Conservation (phyloP, 106 monocot species). For the Ottelia alismoides region DNA sequence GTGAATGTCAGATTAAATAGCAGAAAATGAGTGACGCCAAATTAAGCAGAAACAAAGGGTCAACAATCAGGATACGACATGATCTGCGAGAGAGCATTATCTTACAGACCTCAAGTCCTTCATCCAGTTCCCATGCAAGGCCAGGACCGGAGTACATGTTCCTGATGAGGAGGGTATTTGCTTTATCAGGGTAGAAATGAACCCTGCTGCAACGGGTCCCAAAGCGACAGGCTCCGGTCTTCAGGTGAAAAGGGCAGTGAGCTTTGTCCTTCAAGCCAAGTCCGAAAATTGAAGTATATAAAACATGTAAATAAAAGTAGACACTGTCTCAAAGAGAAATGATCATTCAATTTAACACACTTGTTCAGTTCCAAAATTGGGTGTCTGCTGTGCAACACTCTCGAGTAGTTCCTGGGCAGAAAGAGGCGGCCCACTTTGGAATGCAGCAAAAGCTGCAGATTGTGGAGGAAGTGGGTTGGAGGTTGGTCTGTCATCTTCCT, state of each 20-base stretch:
- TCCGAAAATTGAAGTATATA: too few relatives aligned
- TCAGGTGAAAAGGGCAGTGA: constrained; percentile 95
- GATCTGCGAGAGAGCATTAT: constrained; percentile 34
- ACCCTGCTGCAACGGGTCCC: constrained; percentile 73
- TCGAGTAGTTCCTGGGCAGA: constrained; percentile 66
- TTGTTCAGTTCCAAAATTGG: constrained; percentile 98
- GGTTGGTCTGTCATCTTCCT: constrained; percentile 86
- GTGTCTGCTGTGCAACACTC: constrained; percentile 66
- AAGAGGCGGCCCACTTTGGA: constrained; percentile 13
- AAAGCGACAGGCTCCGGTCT: constrained; percentile 94
- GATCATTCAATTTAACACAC: constrained; percentile 14
- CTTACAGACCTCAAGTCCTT: constrained; percentile 99
- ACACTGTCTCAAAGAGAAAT: too few relatives aligned
- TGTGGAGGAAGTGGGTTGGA: constrained; percentile 95
- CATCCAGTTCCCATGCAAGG: constrained; percentile 93
- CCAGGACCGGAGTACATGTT: constrained; percentile 97
- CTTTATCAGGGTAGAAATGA: constrained; percentile 96
- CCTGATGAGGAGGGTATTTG: constrained; percentile 85
- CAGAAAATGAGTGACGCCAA: too few relatives aligned
- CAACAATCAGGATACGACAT: constrained; percentile 80
- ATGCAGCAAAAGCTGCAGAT: constrained; percentile 49
- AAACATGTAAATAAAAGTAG: too few relatives aligned
- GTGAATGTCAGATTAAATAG: too few relatives aligned
- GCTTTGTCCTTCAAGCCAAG: constrained; percentile 93
- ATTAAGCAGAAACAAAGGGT: too few relatives aligned